phyloP scores from a whole-genome alignment of 2,329 filamentous ascomycete genomes.

The Fusarium sterilihyphosum region DNA sequence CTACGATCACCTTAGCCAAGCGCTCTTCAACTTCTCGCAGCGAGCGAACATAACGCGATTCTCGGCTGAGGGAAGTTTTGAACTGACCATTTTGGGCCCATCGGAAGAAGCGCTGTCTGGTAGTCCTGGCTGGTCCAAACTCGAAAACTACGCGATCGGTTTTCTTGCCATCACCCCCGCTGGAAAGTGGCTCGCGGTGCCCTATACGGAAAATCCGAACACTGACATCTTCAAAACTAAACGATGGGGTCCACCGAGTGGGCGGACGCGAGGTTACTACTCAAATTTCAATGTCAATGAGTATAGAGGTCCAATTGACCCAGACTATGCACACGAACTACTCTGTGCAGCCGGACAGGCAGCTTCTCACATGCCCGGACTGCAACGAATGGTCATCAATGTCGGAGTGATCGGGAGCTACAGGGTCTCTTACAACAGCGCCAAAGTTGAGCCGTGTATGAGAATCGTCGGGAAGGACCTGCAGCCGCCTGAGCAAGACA shows the following conservation, averaged over 20 bases:
- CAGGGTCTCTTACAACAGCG: not conserved
- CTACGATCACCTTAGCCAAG: not conserved
- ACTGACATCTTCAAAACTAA: not conserved
- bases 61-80: slow-evolving; percentile 1
- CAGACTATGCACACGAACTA: not conserved
- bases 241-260: not conserved
- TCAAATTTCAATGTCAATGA: not conserved
- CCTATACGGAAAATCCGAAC: not conserved
- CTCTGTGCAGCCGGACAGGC: not conserved
- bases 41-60: not conserved
- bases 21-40: slow-evolving; percentile 8
- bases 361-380: not conserved
- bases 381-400: not conserved
- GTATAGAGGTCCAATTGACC: slow-evolving; percentile 11
- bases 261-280: not conserved
- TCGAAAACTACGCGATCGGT: slow-evolving; percentile 4
- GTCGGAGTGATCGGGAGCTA: not conserved
- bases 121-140: not conserved
- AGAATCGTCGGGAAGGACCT: slow-evolving; percentile 7
- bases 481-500: not conserved
- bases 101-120: not conserved
- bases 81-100: not conserved
- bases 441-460: not conserved
- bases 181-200: slow-evolving; percentile 3
- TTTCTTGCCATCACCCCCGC: not conserved